These are phyloP conservation scores for Arthrobotrys sphaeroides DNA, from an alignment of 2,329 filamentous ascomycete genomes.

Conservation along the genomic window DNA sequence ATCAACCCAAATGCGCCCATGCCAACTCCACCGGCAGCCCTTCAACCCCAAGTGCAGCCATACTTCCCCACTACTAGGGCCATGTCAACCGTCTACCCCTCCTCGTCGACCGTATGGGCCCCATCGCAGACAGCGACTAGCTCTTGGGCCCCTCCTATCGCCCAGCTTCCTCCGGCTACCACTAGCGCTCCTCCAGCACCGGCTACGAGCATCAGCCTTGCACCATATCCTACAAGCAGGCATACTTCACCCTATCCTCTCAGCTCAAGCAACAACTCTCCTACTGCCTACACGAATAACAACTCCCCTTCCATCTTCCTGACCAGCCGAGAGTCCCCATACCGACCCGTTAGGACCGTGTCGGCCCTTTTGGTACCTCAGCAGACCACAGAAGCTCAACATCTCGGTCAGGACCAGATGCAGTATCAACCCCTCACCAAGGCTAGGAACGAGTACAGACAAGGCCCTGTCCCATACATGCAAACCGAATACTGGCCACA, in stretches of 20 bases:
- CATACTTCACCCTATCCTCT: conserved; percentile 56
- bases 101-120: conserved; percentile 66
- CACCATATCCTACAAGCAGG: conserved; percentile 52
- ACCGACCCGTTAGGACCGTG: conserved; percentile 87
- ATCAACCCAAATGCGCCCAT: conserved; percentile 65
- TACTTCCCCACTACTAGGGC: conserved; percentile 70
- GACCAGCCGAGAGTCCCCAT: conserved; percentile 87
- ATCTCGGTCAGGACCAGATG: conserved; percentile 75
- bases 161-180: conserved; percentile 58
- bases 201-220: conserved; percentile 42
- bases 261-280: conserved; percentile 60
- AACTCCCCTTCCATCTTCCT: conserved; percentile 88
- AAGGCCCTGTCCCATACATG: conserved; percentile 57
- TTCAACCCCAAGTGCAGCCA: conserved; percentile 35
- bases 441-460: conserved; percentile 56
- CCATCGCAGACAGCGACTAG: conserved; percentile 62
- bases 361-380: conserved; percentile 90
- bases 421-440: conserved; percentile 77
- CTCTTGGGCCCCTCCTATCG: conserved; percentile 57
- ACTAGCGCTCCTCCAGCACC: conserved; percentile 59
- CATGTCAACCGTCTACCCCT: conserved; percentile 80
- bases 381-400: conserved; percentile 75
- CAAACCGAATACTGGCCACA: conserved; percentile 57
- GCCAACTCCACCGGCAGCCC: conserved; percentile 54
- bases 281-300: conserved; percentile 65